phyloP scores from a whole-genome alignment of 352 stramenopile species.

The Thalassiosira mediterranea region DNA sequence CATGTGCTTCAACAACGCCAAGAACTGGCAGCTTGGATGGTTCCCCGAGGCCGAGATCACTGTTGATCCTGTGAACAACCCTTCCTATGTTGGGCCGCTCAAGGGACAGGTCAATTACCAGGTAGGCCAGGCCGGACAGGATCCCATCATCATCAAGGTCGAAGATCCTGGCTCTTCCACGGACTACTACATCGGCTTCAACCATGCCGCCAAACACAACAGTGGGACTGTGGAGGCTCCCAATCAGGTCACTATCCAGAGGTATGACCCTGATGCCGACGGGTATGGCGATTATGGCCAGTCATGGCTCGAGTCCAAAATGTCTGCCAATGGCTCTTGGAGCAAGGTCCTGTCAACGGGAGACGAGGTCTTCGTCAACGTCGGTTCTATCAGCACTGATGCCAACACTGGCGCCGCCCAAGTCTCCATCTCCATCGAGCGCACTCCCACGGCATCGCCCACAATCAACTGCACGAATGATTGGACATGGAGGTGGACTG shows the following conservation, averaged over 20 bases:
- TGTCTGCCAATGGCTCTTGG: no score
- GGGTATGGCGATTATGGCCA: no score
- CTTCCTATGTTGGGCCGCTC: not conserved
- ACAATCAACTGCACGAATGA: no score
- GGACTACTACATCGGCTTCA: conserved; percentile 20
- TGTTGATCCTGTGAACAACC: not conserved
- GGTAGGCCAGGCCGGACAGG: not conserved
- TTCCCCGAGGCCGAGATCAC: conserved; percentile 8
- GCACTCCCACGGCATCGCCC: no score
- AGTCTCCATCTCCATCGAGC: no score
- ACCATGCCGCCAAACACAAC: conserved; percentile 5
- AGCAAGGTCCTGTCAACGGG: no score
- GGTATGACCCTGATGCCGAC: not conserved
- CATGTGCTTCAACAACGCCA: conserved; percentile 24
- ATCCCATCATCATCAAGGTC: conserved; percentile 3
- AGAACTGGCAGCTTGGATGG: conserved; percentile 20
- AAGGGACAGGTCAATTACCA: conserved; percentile 4
- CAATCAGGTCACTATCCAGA: conserved; percentile 14
- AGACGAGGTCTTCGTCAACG: no score
- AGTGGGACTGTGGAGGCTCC: not conserved
- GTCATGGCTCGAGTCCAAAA: no score
- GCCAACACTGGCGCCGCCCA: no score
- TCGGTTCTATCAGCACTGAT: no score
- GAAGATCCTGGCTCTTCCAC: not conserved
- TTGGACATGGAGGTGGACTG: no score